A percentile compares a stretch with the other conserved stretches of the same genome.
phyloP scores from a whole-genome alignment of 2,329 filamentous ascomycete species.

The Coniochaeta pulveracea region DNA sequence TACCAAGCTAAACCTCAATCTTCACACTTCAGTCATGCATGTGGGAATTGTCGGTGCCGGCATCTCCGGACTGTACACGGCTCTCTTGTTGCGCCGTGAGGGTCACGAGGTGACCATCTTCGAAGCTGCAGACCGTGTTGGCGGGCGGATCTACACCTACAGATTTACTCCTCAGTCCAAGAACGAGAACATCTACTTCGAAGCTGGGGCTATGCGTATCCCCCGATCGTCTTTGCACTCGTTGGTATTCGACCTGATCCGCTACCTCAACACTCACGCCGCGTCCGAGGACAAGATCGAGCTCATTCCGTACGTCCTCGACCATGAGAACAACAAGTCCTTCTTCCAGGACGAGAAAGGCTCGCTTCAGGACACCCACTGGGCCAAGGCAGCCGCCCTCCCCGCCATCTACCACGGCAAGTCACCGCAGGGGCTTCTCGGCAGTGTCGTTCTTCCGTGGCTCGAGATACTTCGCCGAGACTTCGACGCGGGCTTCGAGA shows the following conservation, averaged over 20 bases:
- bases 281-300: no score
- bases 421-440: no score
- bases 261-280: background rate
- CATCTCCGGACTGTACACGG: constrained; percentile 22
- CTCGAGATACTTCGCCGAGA: constrained; percentile 8
- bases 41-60: constrained; percentile 26
- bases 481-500: constrained; percentile 13
- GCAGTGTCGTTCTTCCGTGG: no score
- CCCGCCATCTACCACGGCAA: no score
- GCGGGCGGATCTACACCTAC: constrained; percentile 25
- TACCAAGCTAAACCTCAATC: no score
- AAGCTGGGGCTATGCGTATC: constrained; percentile 19
- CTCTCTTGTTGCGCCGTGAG: constrained; percentile 20
- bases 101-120: constrained; percentile 25
- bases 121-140: constrained; percentile 20
- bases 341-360: constrained; percentile 12
- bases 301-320: constrained; percentile 12
- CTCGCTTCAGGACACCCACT: constrained; percentile 6
- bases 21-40: no score
- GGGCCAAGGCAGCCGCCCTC: no score
- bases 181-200: constrained; percentile 10
- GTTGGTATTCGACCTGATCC: background rate
- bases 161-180: constrained; percentile 15
- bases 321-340: constrained; percentile 12
- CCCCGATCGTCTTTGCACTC: constrained; percentile 8